Base-by-base conservation (phyloP, 768 basidiomycete species). In the Sarcodon sp. region DNA sequence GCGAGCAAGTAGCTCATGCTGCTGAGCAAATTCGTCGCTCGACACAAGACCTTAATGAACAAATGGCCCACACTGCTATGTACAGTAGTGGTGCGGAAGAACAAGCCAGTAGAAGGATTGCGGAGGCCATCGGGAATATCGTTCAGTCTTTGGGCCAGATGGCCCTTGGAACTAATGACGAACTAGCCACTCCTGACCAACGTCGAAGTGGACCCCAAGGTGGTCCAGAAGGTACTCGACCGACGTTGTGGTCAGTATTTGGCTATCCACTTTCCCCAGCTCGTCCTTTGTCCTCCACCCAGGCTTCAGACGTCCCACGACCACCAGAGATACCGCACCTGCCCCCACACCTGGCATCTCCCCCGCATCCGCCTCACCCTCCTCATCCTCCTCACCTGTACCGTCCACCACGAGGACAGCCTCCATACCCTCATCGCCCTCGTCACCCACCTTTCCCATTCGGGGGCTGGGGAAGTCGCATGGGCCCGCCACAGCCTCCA, bases 101-200 rank as follows among this genome's bases (percentile, higher is more conserved):
- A 54, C 79, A 82, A 53, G 84, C 86, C 1, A 74, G 77, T 11
- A 66, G 69, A 38, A 69, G 75, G 45, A 75, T 87, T 12, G 72
- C 80, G 3, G 77, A 83, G 31, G 76, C 80, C 7, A 61, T 89
- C 32, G 76, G 72, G 6, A 69, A 69, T 43, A 63, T 88, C 33
- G 67, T 85, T 50, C 73, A 72, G 37, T 62, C 73, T 18, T 65
- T 87, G n/a, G 72, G 65, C 21, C 63, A 59, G 43, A 58, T 55
- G 21, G 21, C 21, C 15, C 32, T 15, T 16, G 8, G 21, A 27
- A 27, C 21, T 27, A 4, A 27, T 27, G 4, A 27, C 4, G 3
- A 27, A 27, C 21, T 3, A 27, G 21, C 21, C 21, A 2, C 21
- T 27, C 21, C 21, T 3, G 21, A 27, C 4, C 21, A 27, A 27